Evolutionary conservation across 768 basidiomycete species (phyloP).

Genomic region (Pleurotus giganteus): DNA sequence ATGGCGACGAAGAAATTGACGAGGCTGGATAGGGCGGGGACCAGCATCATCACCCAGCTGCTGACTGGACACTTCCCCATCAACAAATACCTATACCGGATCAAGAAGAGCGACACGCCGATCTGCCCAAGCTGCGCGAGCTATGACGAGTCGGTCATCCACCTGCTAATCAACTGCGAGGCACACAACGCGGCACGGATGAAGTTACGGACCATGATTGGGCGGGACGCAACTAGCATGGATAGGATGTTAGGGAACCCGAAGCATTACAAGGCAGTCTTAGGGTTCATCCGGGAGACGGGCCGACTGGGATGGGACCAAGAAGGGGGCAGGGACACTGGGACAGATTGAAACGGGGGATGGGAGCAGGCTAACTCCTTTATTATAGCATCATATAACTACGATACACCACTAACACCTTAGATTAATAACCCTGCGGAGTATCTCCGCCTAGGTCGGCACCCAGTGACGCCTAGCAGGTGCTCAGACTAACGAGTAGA

Average conservation of each 20-base stretch:
- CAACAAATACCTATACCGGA: slow-evolving; percentile 7
- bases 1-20: neutral
- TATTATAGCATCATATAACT: too few relatives aligned
- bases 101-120: neutral
- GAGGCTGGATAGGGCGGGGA: neutral
- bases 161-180: slow-evolving; percentile 6
- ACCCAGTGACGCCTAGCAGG: too few relatives aligned
- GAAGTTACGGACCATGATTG: neutral
- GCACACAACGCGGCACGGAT: neutral
- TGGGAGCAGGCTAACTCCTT: too few relatives aligned
- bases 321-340: neutral
- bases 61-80: slow-evolving; percentile 10
- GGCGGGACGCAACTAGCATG: neutral
- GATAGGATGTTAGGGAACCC: neutral
- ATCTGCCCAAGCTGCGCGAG: slow-evolving; percentile 7
- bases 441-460: too few relatives aligned
- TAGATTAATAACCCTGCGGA: too few relatives aligned
- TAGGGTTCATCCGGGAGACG: neutral
- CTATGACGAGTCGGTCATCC: slow-evolving; percentile 5
- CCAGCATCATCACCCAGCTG: slow-evolving; percentile 10
- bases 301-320: neutral
- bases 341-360: neutral
- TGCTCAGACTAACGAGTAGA: too few relatives aligned
- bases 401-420: too few relatives aligned
- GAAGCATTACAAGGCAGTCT: neutral